Base-by-base conservation (phyloP, 2,329 filamentous ascomycete species). In the Helicocarpus griseus region DNA sequence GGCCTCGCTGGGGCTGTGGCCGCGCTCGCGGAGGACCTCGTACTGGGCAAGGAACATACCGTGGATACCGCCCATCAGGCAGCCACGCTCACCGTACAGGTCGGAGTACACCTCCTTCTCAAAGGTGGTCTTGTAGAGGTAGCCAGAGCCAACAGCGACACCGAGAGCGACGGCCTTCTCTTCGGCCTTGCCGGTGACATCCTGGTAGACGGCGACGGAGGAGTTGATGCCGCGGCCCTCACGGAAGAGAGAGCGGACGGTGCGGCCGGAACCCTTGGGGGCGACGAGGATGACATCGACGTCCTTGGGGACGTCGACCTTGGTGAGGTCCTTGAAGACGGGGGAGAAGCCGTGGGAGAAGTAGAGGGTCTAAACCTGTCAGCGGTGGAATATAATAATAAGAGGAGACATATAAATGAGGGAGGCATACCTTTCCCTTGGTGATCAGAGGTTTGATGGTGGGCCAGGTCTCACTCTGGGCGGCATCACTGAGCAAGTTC, bases 31-130 rank as follows among this genome's bases (percentile, higher is more conserved):
- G 75, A 98, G 90, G 63, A 98, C 93, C 82, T 98, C 93, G 82
- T 98, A 98, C 80, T 98, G 93, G 57, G 93, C 93, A 63, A 98
- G 89, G 87, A 98, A 98, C 93, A 98, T 98, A 72, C 93, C 93
- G 83, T 98, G 93, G 77, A 98, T 98, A 75, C 93, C 93, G 65
- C 93, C 93, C 93, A 98, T 98, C 68, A 98, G 80, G 85, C 93
- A 98, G 72, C 93, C 93, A 78, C 93, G 90, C 86, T 98, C 93
- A 75, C 93, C 93, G 81, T 98, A 98, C 63, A 98, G 85, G 77
- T 97, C 93, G 58, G 89, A 96, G 87, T 95, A 95, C 71, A 98
- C 93, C 80, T 98, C 93, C 86, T 98, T 98, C 83, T 98, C 86
- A 70, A 98, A 98, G 72, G 93, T 98, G 70, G 93, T 98, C 86